Base-by-base conservation (phyloP, 2,329 filamentous ascomycete genomes). In the Albophoma yamanashiensis region DNA sequence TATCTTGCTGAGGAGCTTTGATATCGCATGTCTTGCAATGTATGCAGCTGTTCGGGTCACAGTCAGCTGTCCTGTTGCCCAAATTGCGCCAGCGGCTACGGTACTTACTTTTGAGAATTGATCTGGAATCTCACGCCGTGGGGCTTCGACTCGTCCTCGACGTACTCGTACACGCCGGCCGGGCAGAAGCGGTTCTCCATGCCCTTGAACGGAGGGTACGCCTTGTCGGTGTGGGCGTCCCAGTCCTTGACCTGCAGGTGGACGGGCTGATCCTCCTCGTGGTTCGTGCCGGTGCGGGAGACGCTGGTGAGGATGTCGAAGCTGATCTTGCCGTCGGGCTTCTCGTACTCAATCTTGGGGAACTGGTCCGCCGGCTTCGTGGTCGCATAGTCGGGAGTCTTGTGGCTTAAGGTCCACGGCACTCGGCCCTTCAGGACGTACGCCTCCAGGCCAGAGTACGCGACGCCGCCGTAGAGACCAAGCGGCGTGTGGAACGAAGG, bases 21-120 rank as follows among this genome's bases (percentile, higher is more conserved):
- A 99, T 99, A 75, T 99, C 94, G 74, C 94, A 99, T 17, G 94
- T 99, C 83, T 99, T 99, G 82, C 94, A 99, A 77, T 99, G 94
- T 65, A 99, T 96, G 74, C 94, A 99, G 77, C 92, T 96, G 67
- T 47, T 17, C 14, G 20, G 7, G 12, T 14, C 12, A 20, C 3
- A 17, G 39, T 58, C 60, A 58, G 62, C 56, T 42, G 12, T 17
- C 39, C 15, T 56, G 31, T 39, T 9, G 56, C 62, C 52, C 62
- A 62, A 11, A 59, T 56, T 60, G 12, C 31, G 50, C 9, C 11
- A 38, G 50, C 12, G 65, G 47, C 31, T 27, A 20, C 20, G 42
- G 45, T 40, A 86, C 91, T 85, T 81, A 96, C 91, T 97, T 97
- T 74, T 97, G 93, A 56, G 92, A 79, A 70, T 97, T 97, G 72